Evolutionary conservation across 371 early-diverging fungal species (phyloP), one percentile per base, ranked within the genome.

Genomic region (Apophysomyces variabilis): DNA sequence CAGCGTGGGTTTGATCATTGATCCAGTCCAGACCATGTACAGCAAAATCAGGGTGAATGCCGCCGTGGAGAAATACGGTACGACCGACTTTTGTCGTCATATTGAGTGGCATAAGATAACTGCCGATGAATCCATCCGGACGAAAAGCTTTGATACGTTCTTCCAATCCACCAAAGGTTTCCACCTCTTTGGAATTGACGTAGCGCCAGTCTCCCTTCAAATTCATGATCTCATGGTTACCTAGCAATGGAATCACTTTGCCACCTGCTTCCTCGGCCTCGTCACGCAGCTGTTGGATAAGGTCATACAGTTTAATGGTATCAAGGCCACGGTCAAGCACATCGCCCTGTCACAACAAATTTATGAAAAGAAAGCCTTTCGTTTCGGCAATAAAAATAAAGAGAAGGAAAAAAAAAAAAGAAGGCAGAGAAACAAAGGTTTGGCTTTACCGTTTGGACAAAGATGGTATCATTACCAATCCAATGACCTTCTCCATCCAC

Each of bases 161-260:
- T 14, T 79, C 67, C 9, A 63, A 12, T 1, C 87, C 83, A 5
- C 92, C 94, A 78, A 92, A 92, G 1, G 86, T 83, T 18, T 66
- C 78, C 38, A 77, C 74, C 69, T 93, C 94, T 61, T 81, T 85
- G 0, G 73, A 66, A 39, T 84, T 78, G 1, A 93, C 94, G 69
- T 92, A 92, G n/a, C 92, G 82, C 76, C 83, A 84, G 65, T 92
- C 92, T 3, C 84, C 85, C 21, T 79, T 65, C 7, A 90, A 68
- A 67, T 93, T 93, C 92, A 92, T 92, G 14, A 92, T 77, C 74
- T 92, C 92, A 62, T 90, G 92, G 69, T 90, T 92, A 12, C 87
- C 87, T 12, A 87, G 64, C n/a, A 86, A 37, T 7, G 78, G 74
- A 38, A 90, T 79, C 1, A 89, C 89, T 26, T 77, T 68, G 4